These are phyloP conservation scores for Mortierella sp. DNA, from an alignment of 371 early-diverging fungal species.

Conservation along the genomic window DNA sequence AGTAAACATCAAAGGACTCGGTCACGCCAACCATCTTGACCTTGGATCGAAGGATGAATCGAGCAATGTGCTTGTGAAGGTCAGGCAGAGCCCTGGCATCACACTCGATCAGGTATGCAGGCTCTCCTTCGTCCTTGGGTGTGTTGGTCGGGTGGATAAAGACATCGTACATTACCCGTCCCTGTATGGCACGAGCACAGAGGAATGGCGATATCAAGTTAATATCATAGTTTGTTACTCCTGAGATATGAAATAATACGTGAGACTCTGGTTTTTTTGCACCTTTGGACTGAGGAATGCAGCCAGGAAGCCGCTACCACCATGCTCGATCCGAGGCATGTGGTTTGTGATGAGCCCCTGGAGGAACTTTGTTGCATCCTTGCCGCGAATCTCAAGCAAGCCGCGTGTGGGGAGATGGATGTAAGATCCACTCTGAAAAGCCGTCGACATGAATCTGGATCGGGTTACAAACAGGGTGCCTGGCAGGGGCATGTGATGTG, in stretches of 20 bases:
- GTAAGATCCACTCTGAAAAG: slow-evolving; percentile 8
- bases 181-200: slow-evolving; percentile 54
- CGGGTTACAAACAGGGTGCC: background rate
- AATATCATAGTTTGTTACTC: too few relatives aligned
- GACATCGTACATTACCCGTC: slow-evolving; percentile 90
- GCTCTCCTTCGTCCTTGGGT: slow-evolving; percentile 67
- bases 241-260: too few relatives aligned
- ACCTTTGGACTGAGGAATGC: slow-evolving; percentile 86
- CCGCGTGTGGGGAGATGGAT: slow-evolving; percentile 70
- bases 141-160: slow-evolving; percentile 86
- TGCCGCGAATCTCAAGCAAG: slow-evolving; percentile 76
- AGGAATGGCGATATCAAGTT: background rate
- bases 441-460: slow-evolving; percentile 18
- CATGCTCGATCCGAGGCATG: slow-evolving; percentile 76
- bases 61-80: slow-evolving; percentile 75
- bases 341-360: slow-evolving; percentile 93
- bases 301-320: slow-evolving; percentile 78
- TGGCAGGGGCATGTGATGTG: background rate
- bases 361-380: slow-evolving; percentile 83
- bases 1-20: slow-evolving; percentile 65
- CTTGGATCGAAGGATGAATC: slow-evolving; percentile 84
- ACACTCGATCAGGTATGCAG: slow-evolving; percentile 82
- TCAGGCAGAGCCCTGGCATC: slow-evolving; percentile 62
- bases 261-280: background rate
- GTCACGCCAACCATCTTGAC: slow-evolving; percentile 76